phyloP scores from a whole-genome alignment of 2,329 filamentous ascomycete genomes.

The Fusarium tupiense region DNA sequence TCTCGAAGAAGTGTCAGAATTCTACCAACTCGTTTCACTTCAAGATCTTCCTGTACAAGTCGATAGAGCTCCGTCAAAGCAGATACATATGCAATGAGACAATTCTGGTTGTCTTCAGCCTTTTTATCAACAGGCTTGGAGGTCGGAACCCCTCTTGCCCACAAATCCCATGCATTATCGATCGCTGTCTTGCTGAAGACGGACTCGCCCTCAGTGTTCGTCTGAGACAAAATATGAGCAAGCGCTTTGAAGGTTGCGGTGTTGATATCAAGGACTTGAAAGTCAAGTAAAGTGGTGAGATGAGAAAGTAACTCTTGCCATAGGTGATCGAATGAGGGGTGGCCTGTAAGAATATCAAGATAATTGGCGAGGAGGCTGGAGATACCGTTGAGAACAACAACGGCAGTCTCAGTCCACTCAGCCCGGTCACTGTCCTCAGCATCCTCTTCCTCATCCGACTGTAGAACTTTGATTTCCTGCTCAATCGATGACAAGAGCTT shows the following conservation, averaged over 20 bases:
- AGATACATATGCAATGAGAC: slow-evolving; percentile 84
- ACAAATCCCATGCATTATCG: slow-evolving; percentile 73
- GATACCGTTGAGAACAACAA: slow-evolving; percentile 77
- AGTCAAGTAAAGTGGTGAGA: slow-evolving; percentile 71
- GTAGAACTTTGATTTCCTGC: slow-evolving; percentile 57
- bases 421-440: slow-evolving; percentile 55
- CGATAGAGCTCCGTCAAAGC: slow-evolving; percentile 81
- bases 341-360: slow-evolving; percentile 74
- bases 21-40: slow-evolving; percentile 68
- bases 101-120: slow-evolving; percentile 77
- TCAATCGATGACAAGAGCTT: slow-evolving; percentile 78
- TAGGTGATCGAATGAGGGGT: slow-evolving; percentile 73
- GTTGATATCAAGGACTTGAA: slow-evolving; percentile 74
- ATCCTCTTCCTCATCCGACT: slow-evolving; percentile 50
- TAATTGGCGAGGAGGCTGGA: slow-evolving; percentile 80
- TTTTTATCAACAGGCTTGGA: slow-evolving; percentile 49
- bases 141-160: slow-evolving; percentile 72
- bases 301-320: slow-evolving; percentile 80
- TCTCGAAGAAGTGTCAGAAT: slow-evolving; percentile 77
- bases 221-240: slow-evolving; percentile 68
- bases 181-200: slow-evolving; percentile 63
- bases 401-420: slow-evolving; percentile 79
- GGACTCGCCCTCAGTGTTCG: slow-evolving; percentile 53
- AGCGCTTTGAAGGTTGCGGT: slow-evolving; percentile 77
- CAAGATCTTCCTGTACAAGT: slow-evolving; percentile 73